Evolutionary conservation across 1,139 yeast species (phyloP), one percentile per base, ranked within the genome.

Genomic region (Geotrichum fermentans): DNA sequence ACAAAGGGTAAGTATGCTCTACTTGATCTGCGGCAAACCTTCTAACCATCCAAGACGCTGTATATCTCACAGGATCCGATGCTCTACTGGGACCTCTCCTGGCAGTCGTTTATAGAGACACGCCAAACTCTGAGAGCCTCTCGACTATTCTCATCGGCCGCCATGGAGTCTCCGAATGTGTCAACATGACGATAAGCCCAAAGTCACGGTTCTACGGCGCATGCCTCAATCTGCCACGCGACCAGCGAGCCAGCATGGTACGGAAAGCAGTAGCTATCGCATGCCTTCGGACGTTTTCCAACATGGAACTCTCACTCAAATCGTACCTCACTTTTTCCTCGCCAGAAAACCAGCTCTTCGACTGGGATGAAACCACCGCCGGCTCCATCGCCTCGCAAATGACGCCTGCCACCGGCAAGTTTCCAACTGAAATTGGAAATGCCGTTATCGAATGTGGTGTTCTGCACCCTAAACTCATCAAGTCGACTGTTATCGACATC

Each of bases 261-360:
- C 73, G 95, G 54, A 75, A 79, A 55, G 82, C 94, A 0, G 70
- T 90, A 39, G 97, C 97, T 0, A 79, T 89, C 4, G 75, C 94
- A 1, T 69, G 78, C 37, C 68, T 90, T 54, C 78, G 86, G 58
- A 79, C 87, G 42, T 88, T 74, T 61, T 80, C 87, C 10, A 71
- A 77, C 30, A 65, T 87, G 56, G 70, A 60, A 50, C 58, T 47
- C 39, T 60, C 62, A 14, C 56, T 66, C 20, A 49, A 52, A 22
- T 36, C 51, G 11, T 47, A 45, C 36, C 47, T 55, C n/a, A 49
- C 37, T 34, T 42, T 18, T 29, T 36, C 38, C 34, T 43, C 34
- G 22, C 34, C 29, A 29, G 50, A 21, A 40, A 37, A 20, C 34
- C 52, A 36, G 46, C 47, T 2, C 32, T 59, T 20, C 51, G 60